Conservation (phyloP, 2,329 filamentous ascomycete genomes). For the Beauveria scarabaeidicola region DNA sequence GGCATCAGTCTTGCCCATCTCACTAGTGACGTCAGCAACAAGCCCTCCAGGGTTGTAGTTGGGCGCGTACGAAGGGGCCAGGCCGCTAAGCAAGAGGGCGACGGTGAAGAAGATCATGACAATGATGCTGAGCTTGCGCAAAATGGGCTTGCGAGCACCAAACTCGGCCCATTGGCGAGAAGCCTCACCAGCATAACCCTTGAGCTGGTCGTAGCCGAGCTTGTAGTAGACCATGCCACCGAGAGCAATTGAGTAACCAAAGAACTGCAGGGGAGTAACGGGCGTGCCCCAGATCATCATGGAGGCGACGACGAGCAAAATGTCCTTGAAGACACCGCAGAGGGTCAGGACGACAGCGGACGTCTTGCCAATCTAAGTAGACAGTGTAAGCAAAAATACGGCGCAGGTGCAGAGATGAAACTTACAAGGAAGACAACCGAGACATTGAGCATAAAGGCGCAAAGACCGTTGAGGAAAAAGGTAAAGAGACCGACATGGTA, state of each 20-base stretch:
- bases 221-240: constrained; percentile 74
- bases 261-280: constrained; percentile 67
- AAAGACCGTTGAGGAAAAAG: constrained; percentile 66
- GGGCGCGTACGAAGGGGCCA: constrained; percentile 53
- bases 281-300: constrained; percentile 76
- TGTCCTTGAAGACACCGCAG: constrained; percentile 82
- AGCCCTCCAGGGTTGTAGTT: constrained; percentile 45
- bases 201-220: constrained; percentile 66
- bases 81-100: constrained; percentile 60
- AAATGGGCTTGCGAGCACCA: constrained; percentile 61
- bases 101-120: constrained; percentile 52
- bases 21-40: constrained; percentile 39
- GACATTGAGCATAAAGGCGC: constrained; percentile 75
- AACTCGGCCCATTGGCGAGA: constrained; percentile 70
- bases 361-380: constrained; percentile 78
- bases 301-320: constrained; percentile 69
- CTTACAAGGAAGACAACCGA: constrained; percentile 56
- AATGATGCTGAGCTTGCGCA: constrained; percentile 71
- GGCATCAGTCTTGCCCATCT: constrained; percentile 32
- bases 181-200: constrained; percentile 59
- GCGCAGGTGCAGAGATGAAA: neutral
- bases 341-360: constrained; percentile 80
- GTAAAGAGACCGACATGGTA: constrained; percentile 64
- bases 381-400: constrained; percentile 54
- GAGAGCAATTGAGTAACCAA: constrained; percentile 76